These are phyloP conservation scores for Stenogyne calaminthoides DNA, from an alignment of 305 asterid genomes.

Conservation along the genomic window DNA sequence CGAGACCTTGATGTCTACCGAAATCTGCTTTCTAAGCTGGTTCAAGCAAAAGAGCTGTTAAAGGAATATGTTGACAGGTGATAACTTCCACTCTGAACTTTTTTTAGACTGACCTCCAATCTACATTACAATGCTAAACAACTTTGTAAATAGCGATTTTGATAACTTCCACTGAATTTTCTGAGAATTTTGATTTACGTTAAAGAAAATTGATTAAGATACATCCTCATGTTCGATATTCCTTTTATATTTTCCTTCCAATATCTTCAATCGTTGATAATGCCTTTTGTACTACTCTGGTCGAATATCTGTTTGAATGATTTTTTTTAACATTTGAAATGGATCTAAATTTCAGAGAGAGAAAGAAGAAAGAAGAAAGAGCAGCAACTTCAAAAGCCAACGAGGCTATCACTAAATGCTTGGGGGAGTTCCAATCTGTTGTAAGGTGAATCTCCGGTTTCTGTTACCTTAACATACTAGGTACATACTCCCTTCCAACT, in stretches of 20 bases:
- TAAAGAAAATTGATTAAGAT: constrained; percentile 4
- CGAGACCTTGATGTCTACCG: constrained; percentile 98
- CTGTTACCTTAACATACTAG: background rate
- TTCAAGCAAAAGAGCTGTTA: constrained; percentile 97
- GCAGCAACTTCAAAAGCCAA: constrained; percentile 59
- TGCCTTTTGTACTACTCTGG: background rate
- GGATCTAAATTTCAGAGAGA: constrained; percentile 31
- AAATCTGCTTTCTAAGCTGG: constrained; percentile 93
- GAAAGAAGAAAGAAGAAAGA: constrained; percentile 71
- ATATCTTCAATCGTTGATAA: background rate
- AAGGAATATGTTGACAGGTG: constrained; percentile 93
- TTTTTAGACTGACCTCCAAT: background rate
- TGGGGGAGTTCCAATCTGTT: constrained; percentile 33
- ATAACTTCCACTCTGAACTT: constrained; percentile 23
- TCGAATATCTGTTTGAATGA: background rate
- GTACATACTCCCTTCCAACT: background rate
- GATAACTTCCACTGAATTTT: background rate
- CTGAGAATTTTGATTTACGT: background rate
- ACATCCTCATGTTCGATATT: background rate
- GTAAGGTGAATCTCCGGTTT: background rate
- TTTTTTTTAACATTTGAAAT: background rate
- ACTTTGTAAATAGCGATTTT: background rate
- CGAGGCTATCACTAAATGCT: constrained; percentile 56
- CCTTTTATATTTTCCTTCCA: background rate
- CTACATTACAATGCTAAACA: background rate